Base-by-base conservation (phyloP, 176 grass and related monocot species). In the Chloris gayana region DNA sequence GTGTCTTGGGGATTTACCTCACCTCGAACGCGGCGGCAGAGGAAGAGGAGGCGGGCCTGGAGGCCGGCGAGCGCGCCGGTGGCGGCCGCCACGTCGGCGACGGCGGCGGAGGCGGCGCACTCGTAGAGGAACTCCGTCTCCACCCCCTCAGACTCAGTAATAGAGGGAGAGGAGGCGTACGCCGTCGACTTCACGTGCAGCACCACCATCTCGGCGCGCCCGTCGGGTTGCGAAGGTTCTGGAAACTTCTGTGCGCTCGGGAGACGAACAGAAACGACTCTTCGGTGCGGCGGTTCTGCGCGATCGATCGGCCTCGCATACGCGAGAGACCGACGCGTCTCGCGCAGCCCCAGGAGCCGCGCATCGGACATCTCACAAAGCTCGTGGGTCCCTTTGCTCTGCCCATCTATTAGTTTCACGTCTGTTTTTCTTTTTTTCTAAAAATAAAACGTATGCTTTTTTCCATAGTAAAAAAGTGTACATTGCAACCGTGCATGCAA, bases 61-160 rank as follows among this genome's bases (percentile, higher is more conserved):
- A 86, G 65, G 2, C 25, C 51, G 34, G 85, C 65, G 41, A 85
- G 67, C 46, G 59, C 54, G 65, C 31, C 73, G 82, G 90, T 35
- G 30, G 77, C 73, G 29, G 82, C 78, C 8, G 78, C 82, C 34
- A 87, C 78, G 77, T 85, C 88, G 26, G 80, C 65, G 57, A 90
- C 72, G 70, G 78, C 3, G 47, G 70, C 61, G 12, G 78, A 38
- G 74, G 78, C 83, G 12, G 63, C 30, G 69, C 88, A 83, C 76
- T 89, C 81, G 78, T 85, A 69, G 25, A 93, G 82, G 79, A 90
- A 83, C 73, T 85, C 84, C 69, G 15, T 71, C 67, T 53, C 70
- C 54, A 64, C 75, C 63, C 45, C 63, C 9, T 15, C 81, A 25
- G 15, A 42, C 9, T 47, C 0, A 14, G 11, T 24, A 33, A 14